Evolutionary conservation across 305 asterid species (phyloP).

Genomic region (Solanum aculeatissimum): DNA sequence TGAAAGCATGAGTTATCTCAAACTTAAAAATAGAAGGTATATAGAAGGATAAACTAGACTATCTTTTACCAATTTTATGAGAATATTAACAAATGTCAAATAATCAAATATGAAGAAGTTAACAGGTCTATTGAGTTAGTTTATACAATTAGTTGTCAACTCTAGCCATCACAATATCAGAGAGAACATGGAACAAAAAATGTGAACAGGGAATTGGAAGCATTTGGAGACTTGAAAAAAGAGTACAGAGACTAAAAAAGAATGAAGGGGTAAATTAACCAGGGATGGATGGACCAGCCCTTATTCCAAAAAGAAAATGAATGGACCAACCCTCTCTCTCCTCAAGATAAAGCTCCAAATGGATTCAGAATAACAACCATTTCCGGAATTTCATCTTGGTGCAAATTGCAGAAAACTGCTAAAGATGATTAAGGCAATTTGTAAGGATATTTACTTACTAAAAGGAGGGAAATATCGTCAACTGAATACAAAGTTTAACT

Average conservation of each 20-base stretch:
- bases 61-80: not conserved
- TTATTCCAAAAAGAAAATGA: not conserved
- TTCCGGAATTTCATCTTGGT: not conserved
- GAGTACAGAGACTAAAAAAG: not conserved
- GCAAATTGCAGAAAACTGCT: not conserved
- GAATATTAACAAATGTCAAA: not conserved
- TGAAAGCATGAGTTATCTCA: not conserved
- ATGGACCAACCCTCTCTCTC: not conserved
- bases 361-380: not conserved
- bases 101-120: not conserved
- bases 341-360: not conserved
- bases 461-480: not conserved
- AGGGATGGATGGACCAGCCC: not conserved
- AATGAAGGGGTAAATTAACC: not conserved
- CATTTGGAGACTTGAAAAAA: not conserved
- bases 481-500: not conserved
- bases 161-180: not conserved
- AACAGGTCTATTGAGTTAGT: not conserved
- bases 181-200: not conserved
- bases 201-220: not conserved
- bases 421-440: not conserved
- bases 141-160: not conserved
- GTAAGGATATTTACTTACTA: not conserved
- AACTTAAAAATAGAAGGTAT: not conserved
- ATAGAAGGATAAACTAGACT: not conserved